Percentiles rank a stretch among this genome's conserved stretches.
These are phyloP conservation scores for Nitzschia palea DNA, from an alignment of 108 stramenopile genomes.

Conservation along the genomic window DNA sequence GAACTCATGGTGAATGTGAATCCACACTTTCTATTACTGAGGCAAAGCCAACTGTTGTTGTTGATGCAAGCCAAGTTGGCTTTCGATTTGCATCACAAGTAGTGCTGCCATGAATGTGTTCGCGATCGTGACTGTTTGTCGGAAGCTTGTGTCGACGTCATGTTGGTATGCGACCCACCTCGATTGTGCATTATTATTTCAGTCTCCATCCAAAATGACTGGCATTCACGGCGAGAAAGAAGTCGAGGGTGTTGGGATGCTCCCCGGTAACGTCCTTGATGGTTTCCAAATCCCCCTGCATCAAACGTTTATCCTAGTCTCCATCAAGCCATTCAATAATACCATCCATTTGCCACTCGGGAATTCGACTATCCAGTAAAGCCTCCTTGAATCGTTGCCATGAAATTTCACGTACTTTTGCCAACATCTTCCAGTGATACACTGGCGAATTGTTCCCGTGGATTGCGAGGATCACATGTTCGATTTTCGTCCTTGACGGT, in stretches of 20 bases:
- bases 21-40: no score
- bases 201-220: slow-evolving; percentile 10
- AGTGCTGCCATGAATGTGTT: no score
- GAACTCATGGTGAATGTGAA: no score
- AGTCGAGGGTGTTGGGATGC: neutral
- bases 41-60: no score
- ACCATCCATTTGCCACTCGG: slow-evolving; percentile 32
- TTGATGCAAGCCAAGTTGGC: no score
- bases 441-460: slow-evolving; percentile 1
- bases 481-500: neutral
- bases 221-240: slow-evolving; percentile 10
- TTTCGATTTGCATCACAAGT: no score
- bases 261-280: slow-evolving; percentile 12
- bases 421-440: slow-evolving; percentile 22
- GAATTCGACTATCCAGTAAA: neutral
- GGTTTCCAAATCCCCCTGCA: neutral
- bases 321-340: slow-evolving; percentile 22
- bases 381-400: slow-evolving; percentile 12
- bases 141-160: no score
- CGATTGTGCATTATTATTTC: no score
- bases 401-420: slow-evolving; percentile 13
- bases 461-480: slow-evolving; percentile 19
- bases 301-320: neutral
- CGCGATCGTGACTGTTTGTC: no score
- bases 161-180: no score